Conservation (phyloP, 1,139 yeast genomes). For the Kodamaea derodonti region DNA sequence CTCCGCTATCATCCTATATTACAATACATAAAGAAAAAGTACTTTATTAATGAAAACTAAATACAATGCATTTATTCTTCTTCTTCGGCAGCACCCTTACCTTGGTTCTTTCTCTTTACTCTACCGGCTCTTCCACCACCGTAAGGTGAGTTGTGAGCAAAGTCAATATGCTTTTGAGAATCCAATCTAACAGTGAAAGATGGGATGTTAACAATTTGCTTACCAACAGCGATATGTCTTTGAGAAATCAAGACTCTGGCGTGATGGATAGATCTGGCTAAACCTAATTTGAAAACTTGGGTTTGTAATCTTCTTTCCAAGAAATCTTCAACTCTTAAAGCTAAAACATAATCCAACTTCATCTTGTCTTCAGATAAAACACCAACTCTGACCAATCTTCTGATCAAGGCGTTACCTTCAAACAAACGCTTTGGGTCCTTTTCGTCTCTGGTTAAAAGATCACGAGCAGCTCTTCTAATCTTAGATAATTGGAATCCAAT, state of each 20-base stretch:
- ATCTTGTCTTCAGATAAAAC: conserved; percentile 98
- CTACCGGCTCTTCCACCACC: conserved; percentile 99
- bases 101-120: conserved; percentile 96
- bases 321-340: conserved; percentile 97
- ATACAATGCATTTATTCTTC: conserved; percentile 38
- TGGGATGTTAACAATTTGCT: conserved; percentile 98
- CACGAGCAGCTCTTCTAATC: conserved; percentile 99
- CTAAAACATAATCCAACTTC: conserved; percentile 99
- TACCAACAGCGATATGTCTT: conserved; percentile 99
- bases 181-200: conserved; percentile 99
- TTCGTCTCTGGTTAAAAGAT: conserved; percentile 98
- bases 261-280: conserved; percentile 99
- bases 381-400: conserved; percentile 98
- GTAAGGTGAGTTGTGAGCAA: conserved; percentile 98
- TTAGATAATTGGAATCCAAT: conserved; percentile 97
- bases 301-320: conserved; percentile 99
- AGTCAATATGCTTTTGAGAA: conserved; percentile 99
- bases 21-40: conserved; percentile 5
- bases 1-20: no score
- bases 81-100: conserved; percentile 68
- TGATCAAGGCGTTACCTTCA: conserved; percentile 99
- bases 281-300: conserved; percentile 99
- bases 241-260: conserved; percentile 98
- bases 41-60: conserved; percentile 11
- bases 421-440: conserved; percentile 99